phyloP scores from a whole-genome alignment of 345 rosid genomes.

The Hevea brasiliensis region DNA sequence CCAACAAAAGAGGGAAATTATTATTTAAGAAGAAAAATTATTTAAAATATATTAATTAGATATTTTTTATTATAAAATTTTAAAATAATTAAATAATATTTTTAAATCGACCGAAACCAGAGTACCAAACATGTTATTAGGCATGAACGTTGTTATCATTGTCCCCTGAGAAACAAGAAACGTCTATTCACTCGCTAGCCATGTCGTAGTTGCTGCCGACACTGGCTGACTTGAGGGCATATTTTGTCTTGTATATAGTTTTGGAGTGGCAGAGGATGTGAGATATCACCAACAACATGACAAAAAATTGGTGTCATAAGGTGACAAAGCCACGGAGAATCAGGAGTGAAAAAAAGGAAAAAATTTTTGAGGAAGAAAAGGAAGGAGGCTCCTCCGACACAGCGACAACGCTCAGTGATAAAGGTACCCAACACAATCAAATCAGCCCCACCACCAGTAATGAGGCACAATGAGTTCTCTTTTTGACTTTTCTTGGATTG shows the following conservation, averaged over 20 bases:
- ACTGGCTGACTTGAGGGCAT: slow-evolving; percentile 19
- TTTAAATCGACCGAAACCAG: background rate
- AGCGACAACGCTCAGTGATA: slow-evolving; percentile 42
- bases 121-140: slow-evolving; percentile 3
- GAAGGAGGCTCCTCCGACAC: slow-evolving; percentile 45
- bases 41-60: too few relatives aligned
- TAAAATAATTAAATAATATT: too few relatives aligned
- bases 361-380: slow-evolving; percentile 3
- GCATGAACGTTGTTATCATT: slow-evolving; percentile 19
- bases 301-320: slow-evolving; percentile 29
- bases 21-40: too few relatives aligned
- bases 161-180: slow-evolving; percentile 29
- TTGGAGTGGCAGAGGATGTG: slow-evolving; percentile 19
- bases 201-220: slow-evolving; percentile 24
- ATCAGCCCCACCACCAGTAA: slow-evolving; percentile 59
- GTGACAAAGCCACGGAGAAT: slow-evolving; percentile 65
- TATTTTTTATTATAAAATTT: too few relatives aligned
- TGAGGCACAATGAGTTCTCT: slow-evolving; percentile 50
- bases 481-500: slow-evolving; percentile 57
- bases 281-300: slow-evolving; percentile 25
- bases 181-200: slow-evolving; percentile 4
- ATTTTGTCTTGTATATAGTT: slow-evolving; percentile 31
- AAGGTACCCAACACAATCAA: slow-evolving; percentile 59
- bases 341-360: slow-evolving; percentile 43
- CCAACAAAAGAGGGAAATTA: too few relatives aligned